Conservation (phyloP, 1,284 basidiomycete species). For the Gymnopus androsaceus region DNA sequence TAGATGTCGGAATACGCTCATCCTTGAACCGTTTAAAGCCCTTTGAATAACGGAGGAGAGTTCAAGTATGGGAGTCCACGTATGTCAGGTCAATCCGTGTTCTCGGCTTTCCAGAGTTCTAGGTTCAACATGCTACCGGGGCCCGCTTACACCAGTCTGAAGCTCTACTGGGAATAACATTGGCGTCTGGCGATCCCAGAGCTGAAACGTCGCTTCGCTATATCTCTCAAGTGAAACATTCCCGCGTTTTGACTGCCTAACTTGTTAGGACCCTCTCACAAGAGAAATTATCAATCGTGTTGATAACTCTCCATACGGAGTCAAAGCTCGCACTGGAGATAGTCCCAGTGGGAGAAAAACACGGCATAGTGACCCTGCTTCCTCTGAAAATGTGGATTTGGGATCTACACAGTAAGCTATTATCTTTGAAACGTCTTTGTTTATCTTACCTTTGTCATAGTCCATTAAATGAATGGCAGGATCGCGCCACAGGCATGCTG, state of each 20-base stretch:
- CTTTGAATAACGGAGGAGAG: too few relatives aligned
- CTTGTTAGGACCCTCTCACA: conserved; percentile 63
- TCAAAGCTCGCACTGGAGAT: conserved; percentile 50
- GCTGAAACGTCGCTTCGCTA: conserved; percentile 62
- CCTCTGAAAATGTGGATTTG: background rate
- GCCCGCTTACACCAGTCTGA: conserved; percentile 86
- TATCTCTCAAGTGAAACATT: conserved; percentile 45
- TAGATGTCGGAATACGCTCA: too few relatives aligned
- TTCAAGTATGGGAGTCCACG: too few relatives aligned
- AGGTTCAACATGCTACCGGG: conserved; percentile 89
- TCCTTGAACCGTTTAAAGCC: too few relatives aligned
- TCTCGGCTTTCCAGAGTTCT: too few relatives aligned
- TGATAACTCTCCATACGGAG: conserved; percentile 74
- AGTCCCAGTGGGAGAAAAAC: conserved; percentile 17
- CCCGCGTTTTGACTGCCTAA: background rate
- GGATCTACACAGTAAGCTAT: conserved; percentile 17
- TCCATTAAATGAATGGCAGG: conserved; percentile 82
- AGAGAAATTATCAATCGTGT: conserved; percentile 76
- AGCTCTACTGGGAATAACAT: conserved; percentile 76
- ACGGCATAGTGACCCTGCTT: conserved; percentile 11
- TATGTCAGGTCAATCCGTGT: too few relatives aligned
- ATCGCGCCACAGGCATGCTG: conserved; percentile 56
- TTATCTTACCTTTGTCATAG: conserved; percentile 33
- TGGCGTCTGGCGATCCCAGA: conserved; percentile 66
- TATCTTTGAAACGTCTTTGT: background rate